Percentiles rank a stretch among this genome's conserved stretches.
Evolutionary conservation across 2,329 filamentous ascomycete species (phyloP).

Genomic region (Epichloe festucae): DNA sequence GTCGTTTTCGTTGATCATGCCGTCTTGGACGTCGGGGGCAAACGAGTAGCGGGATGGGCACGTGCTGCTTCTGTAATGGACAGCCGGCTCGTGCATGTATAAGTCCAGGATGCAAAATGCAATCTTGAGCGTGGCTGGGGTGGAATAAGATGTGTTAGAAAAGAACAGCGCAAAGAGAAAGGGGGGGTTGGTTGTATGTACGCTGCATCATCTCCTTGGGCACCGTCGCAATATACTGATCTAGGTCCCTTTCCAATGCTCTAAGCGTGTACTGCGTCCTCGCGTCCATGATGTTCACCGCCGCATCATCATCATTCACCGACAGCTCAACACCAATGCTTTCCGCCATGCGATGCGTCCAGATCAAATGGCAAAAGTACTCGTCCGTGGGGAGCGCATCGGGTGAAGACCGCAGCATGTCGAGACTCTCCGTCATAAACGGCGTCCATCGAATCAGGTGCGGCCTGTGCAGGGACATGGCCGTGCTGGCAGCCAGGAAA

Average conservation of each 20-base stretch:
- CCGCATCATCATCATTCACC: constrained; percentile 48
- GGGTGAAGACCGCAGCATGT: constrained; percentile 38
- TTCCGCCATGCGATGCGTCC: constrained; percentile 51
- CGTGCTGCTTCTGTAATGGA: constrained; percentile 47
- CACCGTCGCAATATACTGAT: constrained; percentile 44
- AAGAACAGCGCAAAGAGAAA: not conserved
- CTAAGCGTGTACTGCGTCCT: constrained; percentile 52
- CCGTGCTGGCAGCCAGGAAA: constrained; percentile 44
- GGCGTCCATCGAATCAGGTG: constrained; percentile 46
- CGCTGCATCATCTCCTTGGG: constrained; percentile 39
- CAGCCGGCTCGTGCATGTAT: constrained; percentile 64
- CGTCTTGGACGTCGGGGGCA: constrained; percentile 30
- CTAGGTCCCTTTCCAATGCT: constrained; percentile 51
- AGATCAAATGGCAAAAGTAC: constrained; percentile 45
- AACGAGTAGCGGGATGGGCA: constrained; percentile 40
- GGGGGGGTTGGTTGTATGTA: constrained; percentile 18
- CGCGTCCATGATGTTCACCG: constrained; percentile 44
- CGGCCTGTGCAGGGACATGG: constrained; percentile 48
- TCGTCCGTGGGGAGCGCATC: constrained; percentile 44
- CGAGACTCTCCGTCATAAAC: constrained; percentile 48
- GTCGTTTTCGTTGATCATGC: constrained; percentile 25
- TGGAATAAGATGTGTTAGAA: not conserved
- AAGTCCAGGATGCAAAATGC: constrained; percentile 53
- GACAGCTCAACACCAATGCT: constrained; percentile 54
- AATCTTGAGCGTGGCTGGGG: constrained; percentile 46